Conservation (phyloP, 352 stramenopile species). For the Phytopythium ostracodes region DNA sequence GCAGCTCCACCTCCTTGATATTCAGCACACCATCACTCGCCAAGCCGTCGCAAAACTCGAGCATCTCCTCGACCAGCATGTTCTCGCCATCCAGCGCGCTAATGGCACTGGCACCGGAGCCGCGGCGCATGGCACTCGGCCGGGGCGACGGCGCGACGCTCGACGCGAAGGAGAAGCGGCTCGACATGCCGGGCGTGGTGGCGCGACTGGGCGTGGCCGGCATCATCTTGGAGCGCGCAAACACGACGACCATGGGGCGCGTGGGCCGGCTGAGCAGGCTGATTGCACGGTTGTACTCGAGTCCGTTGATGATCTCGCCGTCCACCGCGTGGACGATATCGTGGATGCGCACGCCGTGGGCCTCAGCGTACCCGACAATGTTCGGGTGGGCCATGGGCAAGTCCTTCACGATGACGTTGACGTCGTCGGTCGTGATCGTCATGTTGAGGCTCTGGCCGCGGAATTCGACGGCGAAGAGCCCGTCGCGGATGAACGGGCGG, state of each 20-base stretch:
- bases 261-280: slow-evolving; percentile 62
- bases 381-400: slow-evolving; percentile 79
- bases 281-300: slow-evolving; percentile 81
- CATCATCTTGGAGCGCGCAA: slow-evolving; percentile 65
- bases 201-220: slow-evolving; percentile 45
- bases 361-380: slow-evolving; percentile 79
- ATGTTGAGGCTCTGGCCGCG: slow-evolving; percentile 75
- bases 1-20: slow-evolving; percentile 57
- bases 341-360: slow-evolving; percentile 73
- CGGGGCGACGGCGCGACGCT: slow-evolving; percentile 65
- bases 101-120: slow-evolving; percentile 37
- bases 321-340: slow-evolving; percentile 81
- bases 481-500: slow-evolving; percentile 68
- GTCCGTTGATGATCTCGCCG: slow-evolving; percentile 68
- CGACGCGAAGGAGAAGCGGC: slow-evolving; percentile 70
- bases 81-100: slow-evolving; percentile 53
- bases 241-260: slow-evolving; percentile 78
- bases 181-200: slow-evolving; percentile 37
- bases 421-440: slow-evolving; percentile 83
- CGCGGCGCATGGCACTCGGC: slow-evolving; percentile 30
- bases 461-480: slow-evolving; percentile 82
- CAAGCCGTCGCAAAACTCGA: slow-evolving; percentile 78
- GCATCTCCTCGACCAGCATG: slow-evolving; percentile 79
- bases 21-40: slow-evolving; percentile 47
- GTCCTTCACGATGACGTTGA: slow-evolving; percentile 84